Evolutionary conservation across 139 green algal species (phyloP).

Genomic region (Mesotaenium endlicherianum): DNA sequence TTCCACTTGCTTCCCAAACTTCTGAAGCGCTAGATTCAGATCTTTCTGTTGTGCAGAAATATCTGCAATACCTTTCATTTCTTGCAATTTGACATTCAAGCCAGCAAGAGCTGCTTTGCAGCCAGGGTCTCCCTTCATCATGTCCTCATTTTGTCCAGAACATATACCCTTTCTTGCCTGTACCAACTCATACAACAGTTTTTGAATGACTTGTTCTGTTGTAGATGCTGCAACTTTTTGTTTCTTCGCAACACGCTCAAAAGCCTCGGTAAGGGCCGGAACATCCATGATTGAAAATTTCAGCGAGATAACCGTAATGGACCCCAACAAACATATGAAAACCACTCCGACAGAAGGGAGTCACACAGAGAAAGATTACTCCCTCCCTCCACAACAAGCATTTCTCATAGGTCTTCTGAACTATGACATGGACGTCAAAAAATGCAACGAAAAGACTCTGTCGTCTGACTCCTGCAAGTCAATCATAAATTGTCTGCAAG

Average conservation of each 20-base stretch:
- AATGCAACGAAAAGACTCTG: too few relatives aligned
- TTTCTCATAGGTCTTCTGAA: too few relatives aligned
- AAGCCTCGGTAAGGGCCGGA: slow-evolving; percentile 48
- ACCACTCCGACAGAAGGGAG: too few relatives aligned
- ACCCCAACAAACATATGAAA: too few relatives aligned
- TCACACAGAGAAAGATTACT: too few relatives aligned
- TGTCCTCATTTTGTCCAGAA: too few relatives aligned
- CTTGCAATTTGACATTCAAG: background rate
- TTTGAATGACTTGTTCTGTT: slow-evolving; percentile 51
- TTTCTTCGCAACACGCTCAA: slow-evolving; percentile 68
- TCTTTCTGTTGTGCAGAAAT: background rate
- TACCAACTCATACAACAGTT: slow-evolving; percentile 51
- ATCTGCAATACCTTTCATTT: background rate
- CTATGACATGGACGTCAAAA: too few relatives aligned
- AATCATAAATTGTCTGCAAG: too few relatives aligned
- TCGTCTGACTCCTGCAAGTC: too few relatives aligned
- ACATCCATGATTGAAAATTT: too few relatives aligned
- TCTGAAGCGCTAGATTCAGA: background rate
- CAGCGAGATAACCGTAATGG: too few relatives aligned
- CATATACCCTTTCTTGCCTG: background rate
- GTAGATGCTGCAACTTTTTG: slow-evolving; percentile 64
- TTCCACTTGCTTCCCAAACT: slow-evolving; percentile 51
- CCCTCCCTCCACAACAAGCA: too few relatives aligned
- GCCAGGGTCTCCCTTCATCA: background rate
- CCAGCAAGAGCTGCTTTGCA: background rate